These are phyloP conservation scores for Rosa multiflora DNA, from an alignment of 306 rosid species.

Conservation along the genomic window DNA sequence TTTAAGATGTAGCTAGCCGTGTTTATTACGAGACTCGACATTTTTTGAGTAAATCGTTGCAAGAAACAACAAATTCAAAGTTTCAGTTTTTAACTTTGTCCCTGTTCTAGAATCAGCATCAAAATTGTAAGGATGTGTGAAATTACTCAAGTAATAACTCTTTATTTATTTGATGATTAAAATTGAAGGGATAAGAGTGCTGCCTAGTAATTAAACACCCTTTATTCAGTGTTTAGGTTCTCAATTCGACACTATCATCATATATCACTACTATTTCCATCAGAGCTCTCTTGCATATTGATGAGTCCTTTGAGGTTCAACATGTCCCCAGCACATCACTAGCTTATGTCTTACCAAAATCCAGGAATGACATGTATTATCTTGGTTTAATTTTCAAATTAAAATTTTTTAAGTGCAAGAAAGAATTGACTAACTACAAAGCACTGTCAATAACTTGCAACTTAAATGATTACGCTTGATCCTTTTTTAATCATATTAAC, in stretches of 20 bases:
- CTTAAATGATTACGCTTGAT: background rate
- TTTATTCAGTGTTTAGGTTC: background rate
- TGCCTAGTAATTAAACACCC: background rate
- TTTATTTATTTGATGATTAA: too few relatives aligned
- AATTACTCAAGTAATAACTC: background rate
- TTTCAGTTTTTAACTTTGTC: too few relatives aligned
- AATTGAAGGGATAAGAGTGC: background rate
- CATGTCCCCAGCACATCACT: background rate
- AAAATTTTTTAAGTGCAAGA: background rate
- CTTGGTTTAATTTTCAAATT: background rate
- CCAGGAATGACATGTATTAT: background rate
- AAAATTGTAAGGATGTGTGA: background rate
- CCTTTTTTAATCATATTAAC: background rate
- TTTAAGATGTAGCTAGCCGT: too few relatives aligned
- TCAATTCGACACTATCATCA: background rate
- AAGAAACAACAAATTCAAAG: background rate
- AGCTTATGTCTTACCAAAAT: background rate
- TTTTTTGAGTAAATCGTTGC: too few relatives aligned
- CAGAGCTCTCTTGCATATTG: background rate
- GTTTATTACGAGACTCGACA: too few relatives aligned
- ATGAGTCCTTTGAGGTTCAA: background rate
- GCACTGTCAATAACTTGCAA: background rate
- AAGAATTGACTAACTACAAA: slow-evolving; percentile 7
- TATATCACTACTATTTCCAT: background rate
- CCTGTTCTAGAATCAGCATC: background rate